phyloP scores from a whole-genome alignment of 2,329 filamentous ascomycete species.

The Epichloe sibirici region DNA sequence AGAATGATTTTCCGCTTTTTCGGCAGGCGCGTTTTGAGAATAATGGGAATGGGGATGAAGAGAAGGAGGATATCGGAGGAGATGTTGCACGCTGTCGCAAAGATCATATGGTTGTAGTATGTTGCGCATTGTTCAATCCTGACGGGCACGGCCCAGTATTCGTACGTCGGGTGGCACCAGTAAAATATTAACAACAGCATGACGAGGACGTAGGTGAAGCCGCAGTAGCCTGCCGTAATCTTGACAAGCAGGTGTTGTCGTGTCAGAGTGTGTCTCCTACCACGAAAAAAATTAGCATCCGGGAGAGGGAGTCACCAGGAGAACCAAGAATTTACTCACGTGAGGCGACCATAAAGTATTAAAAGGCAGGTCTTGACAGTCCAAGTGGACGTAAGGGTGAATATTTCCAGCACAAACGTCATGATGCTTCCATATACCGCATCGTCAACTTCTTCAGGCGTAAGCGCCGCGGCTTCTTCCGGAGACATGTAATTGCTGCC shows the following conservation, averaged over 20 bases:
- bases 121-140: constrained; percentile 30
- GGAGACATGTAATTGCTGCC: constrained; percentile 32
- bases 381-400: constrained; percentile 39
- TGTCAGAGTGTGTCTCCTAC: constrained; percentile 15
- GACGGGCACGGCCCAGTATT: constrained; percentile 40
- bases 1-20: constrained; percentile 37
- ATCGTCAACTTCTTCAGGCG: constrained; percentile 24
- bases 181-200: constrained; percentile 37
- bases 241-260: constrained; percentile 27
- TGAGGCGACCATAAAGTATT: constrained; percentile 41
- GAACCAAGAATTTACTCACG: constrained; percentile 18
- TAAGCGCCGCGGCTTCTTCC: constrained; percentile 28
- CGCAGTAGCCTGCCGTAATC: constrained; percentile 30
- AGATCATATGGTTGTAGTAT: constrained; percentile 35
- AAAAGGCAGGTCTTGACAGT: constrained; percentile 39
- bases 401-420: constrained; percentile 40
- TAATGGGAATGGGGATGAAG: constrained; percentile 31
- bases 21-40: constrained; percentile 27
- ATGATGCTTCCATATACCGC: constrained; percentile 42
- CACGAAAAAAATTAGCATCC: background rate
- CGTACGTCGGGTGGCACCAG: constrained; percentile 39
- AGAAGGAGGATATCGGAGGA: constrained; percentile 32
- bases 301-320: no score
- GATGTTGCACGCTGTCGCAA: constrained; percentile 34
- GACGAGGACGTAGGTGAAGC: constrained; percentile 33